Evolutionary conservation across 345 rosid species (phyloP).

Genomic region (Kernera saxatilis): DNA sequence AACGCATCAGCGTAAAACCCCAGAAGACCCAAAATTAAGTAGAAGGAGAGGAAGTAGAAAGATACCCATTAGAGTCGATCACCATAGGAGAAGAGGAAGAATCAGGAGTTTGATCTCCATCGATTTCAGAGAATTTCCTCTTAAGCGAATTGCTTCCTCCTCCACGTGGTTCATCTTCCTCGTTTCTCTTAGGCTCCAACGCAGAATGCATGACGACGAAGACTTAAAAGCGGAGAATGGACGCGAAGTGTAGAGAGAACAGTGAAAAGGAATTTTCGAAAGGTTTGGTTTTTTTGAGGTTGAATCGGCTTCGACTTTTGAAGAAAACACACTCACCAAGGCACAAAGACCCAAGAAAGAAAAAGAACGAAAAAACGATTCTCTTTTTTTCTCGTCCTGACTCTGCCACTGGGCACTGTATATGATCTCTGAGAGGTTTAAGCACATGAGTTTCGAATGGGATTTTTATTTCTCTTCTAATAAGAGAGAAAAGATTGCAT

Average conservation of each 20-base stretch:
- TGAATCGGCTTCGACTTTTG: not conserved
- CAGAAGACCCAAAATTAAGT: not conserved
- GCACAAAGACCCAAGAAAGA: not conserved
- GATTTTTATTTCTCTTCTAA: not conserved
- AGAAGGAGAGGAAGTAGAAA: not conserved
- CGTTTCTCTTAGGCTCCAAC: constrained; percentile 10
- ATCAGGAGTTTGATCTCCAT: constrained; percentile 19
- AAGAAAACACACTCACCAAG: not conserved
- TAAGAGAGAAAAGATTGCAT: not conserved
- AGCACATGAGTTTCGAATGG: not conserved
- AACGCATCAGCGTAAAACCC: not conserved
- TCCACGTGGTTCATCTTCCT: constrained; percentile 3
- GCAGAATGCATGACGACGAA: constrained; percentile 19
- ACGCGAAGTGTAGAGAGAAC: too few relatives aligned
- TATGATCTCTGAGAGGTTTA: too few relatives aligned
- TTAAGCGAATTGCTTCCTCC: constrained; percentile 29
- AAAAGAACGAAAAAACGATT: not conserved
- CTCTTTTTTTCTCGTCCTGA: not conserved
- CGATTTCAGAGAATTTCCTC: constrained; percentile 44
- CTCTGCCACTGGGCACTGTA: not conserved
- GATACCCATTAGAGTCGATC: constrained; percentile 14
- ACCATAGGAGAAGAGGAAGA: not conserved
- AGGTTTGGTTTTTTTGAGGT: too few relatives aligned
- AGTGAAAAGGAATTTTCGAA: too few relatives aligned
- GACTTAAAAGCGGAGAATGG: not conserved